phyloP scores from a whole-genome alignment of 2,329 filamentous ascomycete species.

The Fusarium sp. region DNA sequence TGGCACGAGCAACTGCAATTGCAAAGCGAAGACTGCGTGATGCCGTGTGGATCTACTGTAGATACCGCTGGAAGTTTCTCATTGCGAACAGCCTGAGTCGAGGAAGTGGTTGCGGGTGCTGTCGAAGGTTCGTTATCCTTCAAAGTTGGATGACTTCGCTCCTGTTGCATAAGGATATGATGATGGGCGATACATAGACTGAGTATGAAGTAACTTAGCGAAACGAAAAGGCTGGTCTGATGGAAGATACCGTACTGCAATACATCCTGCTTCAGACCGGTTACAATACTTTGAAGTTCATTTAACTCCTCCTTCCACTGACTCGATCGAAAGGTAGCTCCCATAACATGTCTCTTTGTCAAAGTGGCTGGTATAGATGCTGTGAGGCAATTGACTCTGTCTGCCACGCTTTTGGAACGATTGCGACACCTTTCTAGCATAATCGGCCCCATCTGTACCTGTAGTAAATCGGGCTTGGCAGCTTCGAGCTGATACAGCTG shows the following conservation, averaged over 20 bases:
- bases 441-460: constrained; percentile 12
- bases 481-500: neutral
- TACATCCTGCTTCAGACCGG: neutral
- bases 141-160: accelerated
- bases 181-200: neutral
- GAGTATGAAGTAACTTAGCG: neutral
- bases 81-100: neutral
- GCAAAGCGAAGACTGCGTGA: accelerated
- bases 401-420: neutral
- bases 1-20: constrained; percentile 11
- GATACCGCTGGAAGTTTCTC: neutral
- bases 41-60: accelerated
- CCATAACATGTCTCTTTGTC: neutral
- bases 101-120: accelerated
- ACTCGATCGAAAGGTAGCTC: neutral
- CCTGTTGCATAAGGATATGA: neutral
- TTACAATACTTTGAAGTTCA: neutral
- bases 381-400: neutral
- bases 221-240: accelerated
- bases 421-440: constrained; percentile 15
- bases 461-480: neutral
- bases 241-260: neutral
- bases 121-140: accelerated
- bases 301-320: constrained; percentile 12
- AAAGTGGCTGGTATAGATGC: neutral